Evolutionary conservation across 2,329 filamentous ascomycete genomes (phyloP).

Genomic region (Tolypocladium tropicale): DNA sequence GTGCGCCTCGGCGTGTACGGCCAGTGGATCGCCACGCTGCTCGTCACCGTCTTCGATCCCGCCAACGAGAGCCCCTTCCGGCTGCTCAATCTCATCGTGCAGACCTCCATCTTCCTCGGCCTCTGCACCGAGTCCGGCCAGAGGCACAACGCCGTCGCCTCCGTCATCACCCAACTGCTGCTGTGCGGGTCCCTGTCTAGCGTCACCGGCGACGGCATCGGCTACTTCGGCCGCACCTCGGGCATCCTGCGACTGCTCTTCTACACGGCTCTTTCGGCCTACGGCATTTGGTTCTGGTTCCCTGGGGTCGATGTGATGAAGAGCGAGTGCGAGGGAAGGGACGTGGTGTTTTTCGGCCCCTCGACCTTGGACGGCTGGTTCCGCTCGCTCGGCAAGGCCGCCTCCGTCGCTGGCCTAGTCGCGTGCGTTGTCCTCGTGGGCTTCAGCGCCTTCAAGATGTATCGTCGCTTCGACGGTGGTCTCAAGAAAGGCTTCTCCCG

Average conservation of each 20-base stretch:
- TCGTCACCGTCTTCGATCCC: constrained; percentile 12
- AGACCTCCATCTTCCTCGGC: constrained; percentile 16
- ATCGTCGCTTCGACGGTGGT: constrained; percentile 6
- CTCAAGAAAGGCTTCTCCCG: constrained; percentile 2
- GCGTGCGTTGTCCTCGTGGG: constrained; percentile 4
- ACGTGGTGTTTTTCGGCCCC: constrained; percentile 10
- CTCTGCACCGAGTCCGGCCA: constrained; percentile 14
- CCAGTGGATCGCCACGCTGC: constrained; percentile 13
- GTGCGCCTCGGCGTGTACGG: constrained; percentile 15
- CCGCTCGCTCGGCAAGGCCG: constrained; percentile 8
- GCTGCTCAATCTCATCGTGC: constrained; percentile 19
- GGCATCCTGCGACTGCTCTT: constrained; percentile 12
- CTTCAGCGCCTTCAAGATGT: constrained; percentile 2
- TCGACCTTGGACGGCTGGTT: constrained; percentile 9
- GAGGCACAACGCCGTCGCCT: constrained; percentile 6
- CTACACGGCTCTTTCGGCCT: constrained; percentile 11
- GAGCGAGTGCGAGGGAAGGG: background rate
- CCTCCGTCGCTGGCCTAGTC: constrained; percentile 7
- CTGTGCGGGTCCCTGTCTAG: constrained; percentile 15
- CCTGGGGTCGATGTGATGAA: constrained; percentile 9
- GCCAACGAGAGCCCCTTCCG: constrained; percentile 10
- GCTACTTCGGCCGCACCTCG: constrained; percentile 8
- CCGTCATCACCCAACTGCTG: constrained; percentile 14
- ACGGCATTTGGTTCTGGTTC: constrained; percentile 15
- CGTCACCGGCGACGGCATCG: constrained; percentile 14